phyloP scores from a whole-genome alignment of 2,329 filamentous ascomycete species.

The Aureobasidium mangrovei region DNA sequence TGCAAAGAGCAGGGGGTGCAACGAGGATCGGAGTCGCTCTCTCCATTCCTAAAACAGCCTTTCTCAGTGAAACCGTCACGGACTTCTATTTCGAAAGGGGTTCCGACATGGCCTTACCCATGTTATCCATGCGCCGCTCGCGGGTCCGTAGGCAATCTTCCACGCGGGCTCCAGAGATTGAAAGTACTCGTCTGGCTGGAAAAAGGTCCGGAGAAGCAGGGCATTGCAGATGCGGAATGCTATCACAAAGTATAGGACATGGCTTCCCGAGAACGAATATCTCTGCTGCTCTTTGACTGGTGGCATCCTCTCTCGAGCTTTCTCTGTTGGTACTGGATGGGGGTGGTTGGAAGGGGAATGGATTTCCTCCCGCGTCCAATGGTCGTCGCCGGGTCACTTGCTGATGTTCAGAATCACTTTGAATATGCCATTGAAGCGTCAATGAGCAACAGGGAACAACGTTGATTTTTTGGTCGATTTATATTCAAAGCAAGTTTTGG shows the following conservation, averaged over 20 bases:
- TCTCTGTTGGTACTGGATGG: background rate
- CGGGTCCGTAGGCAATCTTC: conserved; percentile 69
- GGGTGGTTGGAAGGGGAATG: background rate
- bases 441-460: too few relatives aligned
- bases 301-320: background rate
- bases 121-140: conserved; percentile 82
- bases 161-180: conserved; percentile 93
- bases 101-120: conserved; percentile 56
- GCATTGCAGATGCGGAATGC: conserved; percentile 73
- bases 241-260: conserved; percentile 37
- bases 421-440: too few relatives aligned
- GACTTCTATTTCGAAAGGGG: background rate
- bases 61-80: background rate
- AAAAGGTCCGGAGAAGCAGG: conserved; percentile 74
- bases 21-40: conserved; percentile 74
- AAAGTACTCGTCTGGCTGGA: conserved; percentile 97
- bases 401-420: too few relatives aligned
- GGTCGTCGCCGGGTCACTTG: too few relatives aligned
- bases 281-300: background rate
- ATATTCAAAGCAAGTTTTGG: too few relatives aligned
- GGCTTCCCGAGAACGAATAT: background rate
- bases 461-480: too few relatives aligned
- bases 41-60: conserved; percentile 69
- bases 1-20: conserved; percentile 85
- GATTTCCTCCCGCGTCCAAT: too few relatives aligned